phyloP scores from a whole-genome alignment of 2,329 filamentous ascomycete genomes.

The Atkinsonella texensis region DNA sequence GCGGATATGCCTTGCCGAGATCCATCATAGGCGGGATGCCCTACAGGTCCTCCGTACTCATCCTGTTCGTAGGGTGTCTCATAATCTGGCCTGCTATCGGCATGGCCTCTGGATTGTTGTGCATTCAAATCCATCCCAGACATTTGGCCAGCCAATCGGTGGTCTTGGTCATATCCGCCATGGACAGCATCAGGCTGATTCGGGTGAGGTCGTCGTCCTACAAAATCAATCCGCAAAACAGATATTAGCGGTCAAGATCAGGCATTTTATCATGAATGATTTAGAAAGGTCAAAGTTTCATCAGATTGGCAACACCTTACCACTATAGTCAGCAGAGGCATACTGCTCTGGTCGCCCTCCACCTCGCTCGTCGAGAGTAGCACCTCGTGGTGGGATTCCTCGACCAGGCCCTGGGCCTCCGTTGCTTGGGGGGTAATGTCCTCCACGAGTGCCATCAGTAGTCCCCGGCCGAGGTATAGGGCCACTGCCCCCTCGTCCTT shows the following conservation, averaged over 20 bases:
- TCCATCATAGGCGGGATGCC: constrained; percentile 17
- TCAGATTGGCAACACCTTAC: constrained; percentile 1
- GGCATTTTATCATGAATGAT: neutral
- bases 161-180: constrained; percentile 16
- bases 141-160: constrained; percentile 22
- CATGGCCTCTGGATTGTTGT: constrained; percentile 13
- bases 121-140: constrained; percentile 23
- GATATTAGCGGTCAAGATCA: neutral
- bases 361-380: neutral
- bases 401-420: constrained; percentile 19
- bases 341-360: constrained; percentile 5
- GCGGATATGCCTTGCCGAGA: constrained; percentile 17
- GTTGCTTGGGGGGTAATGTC: constrained; percentile 26
- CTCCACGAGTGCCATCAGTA: constrained; percentile 24
- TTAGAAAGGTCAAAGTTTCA: neutral
- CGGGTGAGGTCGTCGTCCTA: constrained; percentile 12
- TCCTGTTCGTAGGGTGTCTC: constrained; percentile 16
- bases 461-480: constrained; percentile 29
- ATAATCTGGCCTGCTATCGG: constrained; percentile 12
- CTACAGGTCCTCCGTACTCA: constrained; percentile 16
- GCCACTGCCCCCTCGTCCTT: constrained; percentile 12
- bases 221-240: neutral
- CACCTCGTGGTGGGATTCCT: constrained; percentile 4
- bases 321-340: constrained; percentile 3
- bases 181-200: constrained; percentile 10